Conservation (phyloP, 2,329 filamentous ascomycete genomes). For the Alternaria novae-zelandiae region DNA sequence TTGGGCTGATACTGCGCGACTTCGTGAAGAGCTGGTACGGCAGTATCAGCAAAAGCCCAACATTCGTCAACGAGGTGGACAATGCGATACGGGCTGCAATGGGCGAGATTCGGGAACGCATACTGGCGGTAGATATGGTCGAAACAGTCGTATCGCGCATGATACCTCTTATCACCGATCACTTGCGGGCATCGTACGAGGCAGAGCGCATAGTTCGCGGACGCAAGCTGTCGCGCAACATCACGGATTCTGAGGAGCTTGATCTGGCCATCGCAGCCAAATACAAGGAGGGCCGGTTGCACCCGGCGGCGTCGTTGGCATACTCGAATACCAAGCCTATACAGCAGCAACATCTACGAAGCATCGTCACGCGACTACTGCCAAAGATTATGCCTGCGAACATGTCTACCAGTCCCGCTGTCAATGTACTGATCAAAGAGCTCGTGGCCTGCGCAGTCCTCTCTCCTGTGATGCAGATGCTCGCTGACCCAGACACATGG, state of each 20-base stretch:
- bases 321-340: conserved; percentile 83
- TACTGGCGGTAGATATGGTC: conserved; percentile 80
- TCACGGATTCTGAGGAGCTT: conserved; percentile 96
- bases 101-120: conserved; percentile 71
- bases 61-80: conserved; percentile 88
- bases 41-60: conserved; percentile 79
- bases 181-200: conserved; percentile 89
- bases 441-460: conserved; percentile 93
- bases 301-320: conserved; percentile 81
- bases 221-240: conserved; percentile 82
- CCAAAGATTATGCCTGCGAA: conserved; percentile 75
- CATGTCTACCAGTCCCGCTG: conserved; percentile 79
- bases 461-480: conserved; percentile 76
- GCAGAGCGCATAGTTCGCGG: conserved; percentile 88
- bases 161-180: conserved; percentile 84
- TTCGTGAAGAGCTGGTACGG: conserved; percentile 90
- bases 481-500: conserved; percentile 95
- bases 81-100: conserved; percentile 76
- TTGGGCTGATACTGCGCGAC: conserved; percentile 78
- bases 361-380: conserved; percentile 73
- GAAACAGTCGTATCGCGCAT: conserved; percentile 82
- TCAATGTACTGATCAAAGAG: conserved; percentile 82
- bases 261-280: conserved; percentile 95
- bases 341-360: conserved; percentile 87
- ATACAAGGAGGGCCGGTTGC: conserved; percentile 86